These are phyloP conservation scores for Chlorencoelia australis DNA, from an alignment of 2,329 filamentous ascomycete species.

Conservation along the genomic window DNA sequence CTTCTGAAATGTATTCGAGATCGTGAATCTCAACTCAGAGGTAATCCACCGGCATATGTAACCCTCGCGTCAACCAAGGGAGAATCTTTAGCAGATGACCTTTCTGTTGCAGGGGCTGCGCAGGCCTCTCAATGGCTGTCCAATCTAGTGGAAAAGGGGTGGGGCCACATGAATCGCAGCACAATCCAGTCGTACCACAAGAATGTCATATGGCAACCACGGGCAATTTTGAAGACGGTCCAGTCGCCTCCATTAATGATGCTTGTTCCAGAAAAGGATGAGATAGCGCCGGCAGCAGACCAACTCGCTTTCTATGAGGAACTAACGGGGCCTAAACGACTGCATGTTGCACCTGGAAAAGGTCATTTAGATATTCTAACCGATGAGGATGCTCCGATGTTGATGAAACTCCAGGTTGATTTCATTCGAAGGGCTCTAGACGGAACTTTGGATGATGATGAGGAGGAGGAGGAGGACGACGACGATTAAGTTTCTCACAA, in stretches of 20 bases:
- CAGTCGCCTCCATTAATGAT: background rate
- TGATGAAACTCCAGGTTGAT: constrained; percentile 9
- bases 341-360: constrained; percentile 17
- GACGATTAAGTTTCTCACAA: background rate
- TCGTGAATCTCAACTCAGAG: background rate
- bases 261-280: background rate
- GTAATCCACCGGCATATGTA: background rate
- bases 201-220: background rate
- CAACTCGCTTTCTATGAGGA: constrained; percentile 18
- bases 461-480: background rate
- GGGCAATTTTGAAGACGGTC: background rate
- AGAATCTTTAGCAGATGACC: background rate
- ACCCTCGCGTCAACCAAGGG: background rate
- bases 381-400: constrained; percentile 15
- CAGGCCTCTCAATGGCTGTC: background rate
- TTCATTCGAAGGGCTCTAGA: background rate
- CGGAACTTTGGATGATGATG: background rate
- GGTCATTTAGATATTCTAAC: constrained; percentile 23
- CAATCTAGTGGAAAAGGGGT: background rate
- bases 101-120: background rate
- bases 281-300: constrained; percentile 2
- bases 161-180: background rate
- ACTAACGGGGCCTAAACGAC: constrained; percentile 18
- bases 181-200: constrained; percentile 3
- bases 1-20: background rate